phyloP scores from a whole-genome alignment of 1,139 yeast species.

The Nakaseomyces nivariensis region DNA sequence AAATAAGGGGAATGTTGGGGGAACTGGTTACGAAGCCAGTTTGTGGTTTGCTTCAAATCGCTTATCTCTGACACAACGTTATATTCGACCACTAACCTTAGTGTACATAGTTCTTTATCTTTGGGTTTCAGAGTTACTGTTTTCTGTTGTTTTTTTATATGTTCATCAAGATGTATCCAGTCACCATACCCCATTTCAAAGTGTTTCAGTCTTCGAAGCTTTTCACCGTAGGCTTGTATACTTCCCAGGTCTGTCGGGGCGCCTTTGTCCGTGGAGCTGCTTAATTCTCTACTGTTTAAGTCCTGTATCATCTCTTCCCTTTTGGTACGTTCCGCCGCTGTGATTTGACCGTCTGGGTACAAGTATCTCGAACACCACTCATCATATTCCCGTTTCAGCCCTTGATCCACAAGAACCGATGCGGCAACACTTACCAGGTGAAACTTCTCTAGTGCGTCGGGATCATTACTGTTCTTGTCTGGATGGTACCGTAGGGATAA shows the following conservation, averaged over 20 bases:
- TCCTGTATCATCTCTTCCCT: slow-evolving; percentile 2
- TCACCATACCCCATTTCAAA: slow-evolving; percentile 18
- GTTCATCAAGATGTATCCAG: slow-evolving; percentile 14
- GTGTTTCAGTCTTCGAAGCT: slow-evolving; percentile 21
- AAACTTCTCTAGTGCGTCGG: slow-evolving; percentile 44
- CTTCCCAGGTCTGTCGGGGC: slow-evolving; percentile 4
- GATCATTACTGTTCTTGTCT: slow-evolving; percentile 79
- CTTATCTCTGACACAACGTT: background rate
- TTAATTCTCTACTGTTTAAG: background rate
- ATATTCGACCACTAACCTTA: background rate
- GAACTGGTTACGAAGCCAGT: background rate
- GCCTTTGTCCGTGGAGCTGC: background rate
- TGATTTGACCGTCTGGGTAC: background rate
- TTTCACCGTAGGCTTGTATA: slow-evolving; percentile 22
- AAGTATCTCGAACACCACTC: slow-evolving; percentile 12
- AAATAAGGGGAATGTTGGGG: slow-evolving; percentile 1
- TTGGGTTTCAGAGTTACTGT: background rate
- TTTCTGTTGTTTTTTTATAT: background rate
- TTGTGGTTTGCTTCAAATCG: background rate
- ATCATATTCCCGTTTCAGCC: slow-evolving; percentile 48
- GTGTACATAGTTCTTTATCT: background rate
- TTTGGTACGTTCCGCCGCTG: slow-evolving; percentile 9
- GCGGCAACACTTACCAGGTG: slow-evolving; percentile 55
- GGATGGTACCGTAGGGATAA: slow-evolving; percentile 85
- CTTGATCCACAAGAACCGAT: slow-evolving; percentile 48